Conservation (phyloP, 176 grass and related monocot genomes). For the Alopecurus myosuroides region DNA sequence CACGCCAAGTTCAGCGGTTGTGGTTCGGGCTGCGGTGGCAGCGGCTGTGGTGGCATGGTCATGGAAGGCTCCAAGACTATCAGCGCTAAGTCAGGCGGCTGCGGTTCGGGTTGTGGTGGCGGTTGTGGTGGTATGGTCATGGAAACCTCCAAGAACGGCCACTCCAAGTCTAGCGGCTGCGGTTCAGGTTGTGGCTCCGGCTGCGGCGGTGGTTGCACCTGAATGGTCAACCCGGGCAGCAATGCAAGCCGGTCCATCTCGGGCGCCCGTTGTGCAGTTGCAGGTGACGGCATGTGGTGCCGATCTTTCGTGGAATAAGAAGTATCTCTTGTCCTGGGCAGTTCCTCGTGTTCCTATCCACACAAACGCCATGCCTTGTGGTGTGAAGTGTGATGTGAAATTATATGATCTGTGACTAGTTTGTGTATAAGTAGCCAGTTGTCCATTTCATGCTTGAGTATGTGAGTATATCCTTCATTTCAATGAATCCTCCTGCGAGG, state of each 20-base stretch:
- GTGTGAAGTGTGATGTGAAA: neutral
- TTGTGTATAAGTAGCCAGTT: neutral
- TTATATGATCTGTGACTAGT: neutral
- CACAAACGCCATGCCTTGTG: neutral
- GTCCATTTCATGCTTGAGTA: neutral
- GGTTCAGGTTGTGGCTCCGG: neutral
- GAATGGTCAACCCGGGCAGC: neutral
- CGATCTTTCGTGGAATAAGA: neutral
- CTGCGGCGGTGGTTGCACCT: neutral
- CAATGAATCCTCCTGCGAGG: neutral
- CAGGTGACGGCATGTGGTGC: neutral
- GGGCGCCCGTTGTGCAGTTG: neutral
- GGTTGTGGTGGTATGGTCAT: neutral
- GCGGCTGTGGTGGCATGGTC: neutral
- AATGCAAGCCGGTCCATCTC: neutral
- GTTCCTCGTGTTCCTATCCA: neutral
- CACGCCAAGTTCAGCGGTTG: neutral
- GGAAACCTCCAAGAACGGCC: neutral
- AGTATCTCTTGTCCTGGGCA: neutral
- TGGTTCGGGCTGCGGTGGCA: constrained; percentile 15
- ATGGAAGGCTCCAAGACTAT: neutral
- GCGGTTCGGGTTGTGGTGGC: neutral
- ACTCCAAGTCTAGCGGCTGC: neutral
- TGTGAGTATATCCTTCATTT: neutral
- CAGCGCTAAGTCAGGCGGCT: neutral